phyloP scores from a whole-genome alignment of 352 stramenopile species.

The Pythium coloratum region DNA sequence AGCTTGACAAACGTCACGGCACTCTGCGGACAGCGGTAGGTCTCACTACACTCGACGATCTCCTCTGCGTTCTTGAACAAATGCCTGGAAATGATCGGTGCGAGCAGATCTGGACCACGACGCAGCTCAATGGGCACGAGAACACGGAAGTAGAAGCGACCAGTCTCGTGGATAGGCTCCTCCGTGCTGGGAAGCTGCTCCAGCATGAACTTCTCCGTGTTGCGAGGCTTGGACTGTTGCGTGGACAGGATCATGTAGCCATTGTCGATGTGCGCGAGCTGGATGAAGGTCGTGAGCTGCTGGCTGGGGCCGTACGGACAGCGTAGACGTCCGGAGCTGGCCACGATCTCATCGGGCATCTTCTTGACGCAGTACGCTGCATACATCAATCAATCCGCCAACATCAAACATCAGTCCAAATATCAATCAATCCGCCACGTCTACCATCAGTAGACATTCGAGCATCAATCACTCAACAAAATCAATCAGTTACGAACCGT shows the following conservation, averaged over 20 bases:
- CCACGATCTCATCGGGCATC: conserved; percentile 77
- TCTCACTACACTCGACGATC: conserved; percentile 73
- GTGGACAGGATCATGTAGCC: conserved; percentile 67
- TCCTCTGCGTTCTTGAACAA: conserved; percentile 82
- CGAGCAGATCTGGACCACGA: conserved; percentile 68
- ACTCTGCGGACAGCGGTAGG: conserved; percentile 70
- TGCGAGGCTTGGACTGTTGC: conserved; percentile 29
- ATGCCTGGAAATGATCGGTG: conserved; percentile 62
- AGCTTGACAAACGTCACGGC: conserved; percentile 80
- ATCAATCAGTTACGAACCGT: conserved; percentile 30
- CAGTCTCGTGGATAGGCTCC: conserved; percentile 38
- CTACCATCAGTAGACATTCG: too few species aligned
- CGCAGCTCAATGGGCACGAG: conserved; percentile 76
- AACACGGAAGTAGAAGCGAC: conserved; percentile 72
- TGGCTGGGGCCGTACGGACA: conserved; percentile 57
- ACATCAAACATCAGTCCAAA: conserved; percentile 1
- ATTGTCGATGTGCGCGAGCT: conserved; percentile 67
- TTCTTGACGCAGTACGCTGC: conserved; percentile 72
- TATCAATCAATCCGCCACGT: background rate
- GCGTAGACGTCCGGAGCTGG: conserved; percentile 52
- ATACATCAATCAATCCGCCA: conserved; percentile 1
- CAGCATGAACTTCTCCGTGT: conserved; percentile 24
- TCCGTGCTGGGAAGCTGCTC: conserved; percentile 44
- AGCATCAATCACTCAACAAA: background rate
- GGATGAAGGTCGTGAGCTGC: conserved; percentile 70